Percentiles rank a stretch among this genome's conserved stretches.
These are phyloP conservation scores for Pinus albicaulis DNA, from an alignment of 75 land plant genomes.

Conservation along the genomic window DNA sequence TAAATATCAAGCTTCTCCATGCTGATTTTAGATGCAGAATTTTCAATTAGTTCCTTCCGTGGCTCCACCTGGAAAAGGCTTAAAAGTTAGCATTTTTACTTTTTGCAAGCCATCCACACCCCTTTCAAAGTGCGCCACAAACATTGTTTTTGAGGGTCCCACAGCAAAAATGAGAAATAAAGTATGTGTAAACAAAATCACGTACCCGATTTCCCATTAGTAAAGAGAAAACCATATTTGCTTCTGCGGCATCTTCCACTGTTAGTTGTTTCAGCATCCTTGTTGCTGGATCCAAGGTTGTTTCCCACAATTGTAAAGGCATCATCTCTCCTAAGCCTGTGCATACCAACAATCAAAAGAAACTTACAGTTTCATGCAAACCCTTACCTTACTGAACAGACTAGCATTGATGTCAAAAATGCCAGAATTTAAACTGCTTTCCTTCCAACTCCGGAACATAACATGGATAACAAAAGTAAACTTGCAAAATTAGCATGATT, in stretches of 20 bases:
- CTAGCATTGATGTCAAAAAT: background rate
- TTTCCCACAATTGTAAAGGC: slow-evolving; percentile 97
- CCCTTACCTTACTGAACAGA: background rate
- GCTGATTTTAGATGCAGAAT: slow-evolving; percentile 49
- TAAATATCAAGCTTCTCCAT: slow-evolving; percentile 68
- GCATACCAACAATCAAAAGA: slow-evolving; percentile 5
- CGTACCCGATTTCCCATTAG: slow-evolving; percentile 93
- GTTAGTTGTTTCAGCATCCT: slow-evolving; percentile 80
- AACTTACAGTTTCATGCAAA: background rate
- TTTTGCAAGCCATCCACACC: background rate
- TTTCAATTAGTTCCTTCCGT: slow-evolving; percentile 81
- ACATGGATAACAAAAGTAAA: background rate
- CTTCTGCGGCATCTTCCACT: slow-evolving; percentile 95
- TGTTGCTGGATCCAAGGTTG: slow-evolving; percentile 83
- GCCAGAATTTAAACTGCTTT: background rate
- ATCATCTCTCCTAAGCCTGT: slow-evolving; percentile 99
- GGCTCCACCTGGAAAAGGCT: slow-evolving; percentile 63
- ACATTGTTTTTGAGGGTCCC: background rate
- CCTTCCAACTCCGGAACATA: background rate
- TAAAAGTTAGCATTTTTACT: background rate
- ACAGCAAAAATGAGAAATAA: background rate
- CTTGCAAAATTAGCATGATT: background rate
- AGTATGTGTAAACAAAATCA: background rate
- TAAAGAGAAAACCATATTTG: slow-evolving; percentile 78
- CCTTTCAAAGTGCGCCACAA: background rate